A percentile compares a stretch with the other conserved stretches of the same genome.
Evolutionary conservation across 768 basidiomycete genomes (phyloP).

Genomic region (Xanthoconium stramineum): DNA sequence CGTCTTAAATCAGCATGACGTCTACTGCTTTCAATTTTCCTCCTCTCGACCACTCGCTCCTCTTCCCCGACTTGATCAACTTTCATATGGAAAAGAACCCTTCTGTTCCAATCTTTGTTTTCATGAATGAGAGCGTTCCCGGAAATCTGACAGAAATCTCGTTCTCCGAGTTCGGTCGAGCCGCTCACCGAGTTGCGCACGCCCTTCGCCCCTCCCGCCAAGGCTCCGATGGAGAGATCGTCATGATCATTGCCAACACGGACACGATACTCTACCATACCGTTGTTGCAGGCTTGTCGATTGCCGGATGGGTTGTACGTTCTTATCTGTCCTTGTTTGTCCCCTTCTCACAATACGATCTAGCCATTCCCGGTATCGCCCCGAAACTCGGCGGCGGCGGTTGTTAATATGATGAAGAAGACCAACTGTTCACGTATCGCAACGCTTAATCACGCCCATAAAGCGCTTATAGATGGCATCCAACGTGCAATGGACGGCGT

Average conservation of each 20-base stretch:
- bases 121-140: constrained; percentile 8
- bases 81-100: constrained; percentile 22
- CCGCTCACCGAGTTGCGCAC: constrained; percentile 30
- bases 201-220: constrained; percentile 17
- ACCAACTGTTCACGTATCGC: constrained; percentile 20
- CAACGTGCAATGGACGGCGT: not conserved
- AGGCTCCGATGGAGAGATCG: constrained; percentile 18
- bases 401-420: constrained; percentile 23
- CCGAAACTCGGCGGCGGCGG: constrained; percentile 43
- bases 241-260: constrained; percentile 23
- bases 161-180: constrained; percentile 28
- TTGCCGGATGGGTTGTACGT: constrained; percentile 37
- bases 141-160: constrained; percentile 14
- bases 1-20: too few species aligned
- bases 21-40: too few species aligned
- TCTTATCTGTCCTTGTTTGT: constrained; percentile 23
- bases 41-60: too few species aligned
- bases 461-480: constrained; percentile 11
- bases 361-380: constrained; percentile 38
- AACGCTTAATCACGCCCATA: constrained; percentile 17
- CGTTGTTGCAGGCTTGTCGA: constrained; percentile 33
- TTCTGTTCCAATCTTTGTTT: constrained; percentile 13
- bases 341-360: constrained; percentile 18
- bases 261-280: constrained; percentile 37
- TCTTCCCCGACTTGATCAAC: constrained; percentile 22